A percentile compares a stretch with the other conserved stretches of the same genome.
Evolutionary conservation across 176 grass and related monocot genomes (phyloP).

Genomic region (Oryza punctata): DNA sequence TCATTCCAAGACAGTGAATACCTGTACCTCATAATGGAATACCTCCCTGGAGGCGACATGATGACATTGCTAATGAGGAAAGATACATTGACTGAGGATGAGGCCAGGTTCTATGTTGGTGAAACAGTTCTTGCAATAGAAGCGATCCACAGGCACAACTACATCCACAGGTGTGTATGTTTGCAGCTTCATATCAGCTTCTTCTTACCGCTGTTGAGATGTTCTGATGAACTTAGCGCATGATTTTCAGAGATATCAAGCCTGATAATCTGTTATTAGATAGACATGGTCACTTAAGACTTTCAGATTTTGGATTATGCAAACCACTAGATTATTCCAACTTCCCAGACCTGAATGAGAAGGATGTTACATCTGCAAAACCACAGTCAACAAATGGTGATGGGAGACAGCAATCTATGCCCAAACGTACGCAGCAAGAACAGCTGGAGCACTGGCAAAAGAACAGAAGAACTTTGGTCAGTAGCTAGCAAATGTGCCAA

Average conservation of each 20-base stretch:
- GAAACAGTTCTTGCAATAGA: conserved; percentile 91
- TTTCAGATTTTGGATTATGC: conserved; percentile 97
- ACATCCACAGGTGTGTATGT: conserved; percentile 84
- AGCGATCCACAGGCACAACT: conserved; percentile 94
- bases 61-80: conserved; percentile 99
- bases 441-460: conserved; percentile 98
- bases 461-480: conserved; percentile 96
- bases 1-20: conserved; percentile 95
- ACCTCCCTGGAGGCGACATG: conserved; percentile 95
- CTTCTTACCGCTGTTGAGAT: neutral
- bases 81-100: conserved; percentile 82
- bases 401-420: conserved; percentile 48
- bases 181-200: neutral
- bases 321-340: conserved; percentile 85
- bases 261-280: conserved; percentile 98
- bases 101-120: conserved; percentile 88
- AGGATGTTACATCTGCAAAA: conserved; percentile 67
- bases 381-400: conserved; percentile 37
- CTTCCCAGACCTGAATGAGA: conserved; percentile 94
- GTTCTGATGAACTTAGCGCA: conserved; percentile 21
- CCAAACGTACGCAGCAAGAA: conserved; percentile 86
- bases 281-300: conserved; percentile 87
- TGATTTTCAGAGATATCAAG: conserved; percentile 92
- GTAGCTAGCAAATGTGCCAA: conserved; percentile 29
- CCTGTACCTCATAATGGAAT: conserved; percentile 98